A percentile compares a stretch with the other conserved stretches of the same genome.
These are phyloP conservation scores for Apiotrichum akiyoshidainum DNA, from an alignment of 1,284 basidiomycete genomes.

Conservation along the genomic window DNA sequence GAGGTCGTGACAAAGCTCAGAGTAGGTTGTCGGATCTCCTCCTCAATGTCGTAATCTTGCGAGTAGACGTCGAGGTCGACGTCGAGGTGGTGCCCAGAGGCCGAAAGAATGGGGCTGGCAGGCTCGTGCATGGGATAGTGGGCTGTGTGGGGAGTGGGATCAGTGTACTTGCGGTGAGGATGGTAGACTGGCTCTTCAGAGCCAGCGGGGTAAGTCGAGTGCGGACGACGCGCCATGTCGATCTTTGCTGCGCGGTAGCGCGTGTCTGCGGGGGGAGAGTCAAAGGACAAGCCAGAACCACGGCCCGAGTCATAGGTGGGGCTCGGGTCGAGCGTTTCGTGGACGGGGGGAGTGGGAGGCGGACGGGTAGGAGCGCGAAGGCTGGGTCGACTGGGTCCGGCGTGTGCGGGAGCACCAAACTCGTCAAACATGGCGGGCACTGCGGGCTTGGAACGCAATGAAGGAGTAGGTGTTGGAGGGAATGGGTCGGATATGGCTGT, in stretches of 20 bases:
- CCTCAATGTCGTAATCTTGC: slow-evolving; percentile 28
- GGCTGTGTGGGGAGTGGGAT: slow-evolving; percentile 31
- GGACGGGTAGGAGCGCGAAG: slow-evolving; percentile 13
- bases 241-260: slow-evolving; percentile 21
- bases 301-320: not conserved
- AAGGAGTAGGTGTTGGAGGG: slow-evolving; percentile 37
- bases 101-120: slow-evolving; percentile 12
- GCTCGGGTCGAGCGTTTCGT: slow-evolving; percentile 15
- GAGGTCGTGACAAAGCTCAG: slow-evolving; percentile 48
- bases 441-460: slow-evolving; percentile 19
- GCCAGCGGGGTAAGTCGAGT: slow-evolving; percentile 32
- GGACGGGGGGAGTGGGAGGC: slow-evolving; percentile 33
- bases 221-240: slow-evolving; percentile 30
- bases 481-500: slow-evolving; percentile 9
- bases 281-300: slow-evolving; percentile 3
- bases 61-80: slow-evolving; percentile 46
- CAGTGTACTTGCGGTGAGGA: slow-evolving; percentile 40
- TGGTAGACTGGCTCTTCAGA: slow-evolving; percentile 24
- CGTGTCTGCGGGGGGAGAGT: slow-evolving; percentile 19
- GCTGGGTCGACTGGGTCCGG: slow-evolving; percentile 22
- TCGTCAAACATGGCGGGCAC: slow-evolving; percentile 6
- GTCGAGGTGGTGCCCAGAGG: slow-evolving; percentile 29
- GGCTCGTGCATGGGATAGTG: slow-evolving; percentile 16
- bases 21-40: slow-evolving; percentile 37
- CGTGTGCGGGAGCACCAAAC: not conserved